A percentile compares a stretch with the other conserved stretches of the same genome.
Conservation (phyloP, 306 rosid species). For the Oxytropis ochrocephala region DNA sequence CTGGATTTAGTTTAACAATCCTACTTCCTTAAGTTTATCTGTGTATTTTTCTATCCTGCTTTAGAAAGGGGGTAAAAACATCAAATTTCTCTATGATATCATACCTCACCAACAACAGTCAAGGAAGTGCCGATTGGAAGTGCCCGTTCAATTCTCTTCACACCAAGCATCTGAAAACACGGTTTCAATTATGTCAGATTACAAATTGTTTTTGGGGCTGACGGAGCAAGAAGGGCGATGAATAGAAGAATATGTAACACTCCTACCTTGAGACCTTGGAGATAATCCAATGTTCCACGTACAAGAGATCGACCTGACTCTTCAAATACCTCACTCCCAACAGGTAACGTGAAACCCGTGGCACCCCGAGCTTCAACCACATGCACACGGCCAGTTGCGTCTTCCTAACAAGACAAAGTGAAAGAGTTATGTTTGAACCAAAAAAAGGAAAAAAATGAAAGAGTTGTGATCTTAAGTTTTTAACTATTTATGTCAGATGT, state of each 20-base stretch:
- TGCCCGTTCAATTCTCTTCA: constrained; percentile 67
- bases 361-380: constrained; percentile 91
- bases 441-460: neutral
- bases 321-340: constrained; percentile 80
- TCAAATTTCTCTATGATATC: neutral
- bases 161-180: constrained; percentile 63
- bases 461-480: neutral
- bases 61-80: neutral
- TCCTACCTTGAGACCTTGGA: constrained; percentile 97
- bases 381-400: constrained; percentile 61
- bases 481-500: neutral
- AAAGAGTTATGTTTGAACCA: neutral
- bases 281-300: constrained; percentile 89
- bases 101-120: constrained; percentile 86
- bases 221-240: neutral
- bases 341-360: constrained; percentile 71
- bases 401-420: constrained; percentile 49
- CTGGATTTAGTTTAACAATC: neutral
- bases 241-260: neutral
- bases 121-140: constrained; percentile 71
- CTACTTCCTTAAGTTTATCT: neutral
- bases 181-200: neutral
- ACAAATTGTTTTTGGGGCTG: neutral
- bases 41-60: neutral
- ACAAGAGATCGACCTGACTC: constrained; percentile 90